These are phyloP conservation scores for Clonostachys chloroleuca DNA, from an alignment of 2,329 filamentous ascomycete species.

Conservation along the genomic window DNA sequence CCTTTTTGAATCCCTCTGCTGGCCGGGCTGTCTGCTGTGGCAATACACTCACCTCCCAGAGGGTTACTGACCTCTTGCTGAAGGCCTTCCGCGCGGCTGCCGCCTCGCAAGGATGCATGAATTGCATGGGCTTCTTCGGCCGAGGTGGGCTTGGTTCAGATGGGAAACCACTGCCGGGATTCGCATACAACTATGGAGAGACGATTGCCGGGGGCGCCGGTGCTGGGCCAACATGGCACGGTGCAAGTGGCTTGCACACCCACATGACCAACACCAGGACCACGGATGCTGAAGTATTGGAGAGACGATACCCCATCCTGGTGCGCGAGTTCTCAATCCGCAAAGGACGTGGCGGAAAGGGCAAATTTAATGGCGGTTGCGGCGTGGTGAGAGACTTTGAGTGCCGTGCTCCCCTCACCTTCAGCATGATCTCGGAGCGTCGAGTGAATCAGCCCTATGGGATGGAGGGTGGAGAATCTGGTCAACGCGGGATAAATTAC, in stretches of 20 bases:
- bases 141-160: conserved; percentile 18
- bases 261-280: conserved; percentile 24
- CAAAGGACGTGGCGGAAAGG: conserved; percentile 46
- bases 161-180: conserved; percentile 7
- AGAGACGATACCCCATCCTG: conserved; percentile 25
- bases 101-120: conserved; percentile 22
- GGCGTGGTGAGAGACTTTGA: conserved; percentile 73
- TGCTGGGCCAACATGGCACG: conserved; percentile 18
- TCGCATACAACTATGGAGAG: conserved; percentile 40
- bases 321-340: conserved; percentile 60
- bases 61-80: conserved; percentile 23
- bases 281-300: conserved; percentile 24
- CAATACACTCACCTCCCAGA: conserved; percentile 47
- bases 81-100: conserved; percentile 15
- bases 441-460: conserved; percentile 48
- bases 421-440: conserved; percentile 73
- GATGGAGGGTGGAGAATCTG: neutral
- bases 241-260: conserved; percentile 17
- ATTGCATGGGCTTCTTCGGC: conserved; percentile 21
- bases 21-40: conserved; percentile 46
- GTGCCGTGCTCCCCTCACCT: conserved; percentile 60
- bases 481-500: neutral
- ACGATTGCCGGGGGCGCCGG: conserved; percentile 25
- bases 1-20: conserved; percentile 24
- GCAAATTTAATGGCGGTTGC: conserved; percentile 64